Base-by-base conservation (phyloP, 805 yeast species). In the Candida stauntonica region DNA sequence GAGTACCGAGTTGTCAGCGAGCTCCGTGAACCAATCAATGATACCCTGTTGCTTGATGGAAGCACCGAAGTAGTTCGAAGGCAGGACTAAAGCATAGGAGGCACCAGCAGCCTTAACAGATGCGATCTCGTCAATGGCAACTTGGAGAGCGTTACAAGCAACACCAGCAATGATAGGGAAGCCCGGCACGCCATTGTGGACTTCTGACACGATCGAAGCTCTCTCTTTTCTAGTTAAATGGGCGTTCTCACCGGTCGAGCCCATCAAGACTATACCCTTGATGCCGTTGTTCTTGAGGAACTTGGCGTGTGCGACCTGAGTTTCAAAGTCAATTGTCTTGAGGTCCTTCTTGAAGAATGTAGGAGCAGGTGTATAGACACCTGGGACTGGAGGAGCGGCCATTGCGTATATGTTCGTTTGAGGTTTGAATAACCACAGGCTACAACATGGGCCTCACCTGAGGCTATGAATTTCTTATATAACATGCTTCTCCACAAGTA, bases 181-280 rank as follows among this genome's bases (percentile, higher is more conserved):
- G 24, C 58, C 64, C 17, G 67, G 63, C 5, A 74, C 60, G 5
- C 53, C 64, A 4, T 57, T 60, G 31, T 59, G 68, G 33, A 71
- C 42, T 11, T 53, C 43, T 16, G 52, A 44, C 19, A 68, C 57
- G 8, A 67, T 48, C 5, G 57, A 40, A 12, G 54, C 55, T 45
- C 79, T 62, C 57, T 75, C 81, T 29, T 52, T 46, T 36, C 66
- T 59, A 9, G 77, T 65, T 46, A 73, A 55, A 46, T 73, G 77
- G 27, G 72, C 71, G 43, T 70, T 68, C 51, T 75, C 80, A 27
- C 80, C 81, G 13, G 78, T 75, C 26, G 77, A 71, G 5, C 80
- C 80, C 51, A 72, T 61, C 7, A 73, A 48, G 12, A 72, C 73
- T 3, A 69, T 55, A 17, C 81, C 81, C 31, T 54, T 46, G 39